Conservation (phyloP, 768 basidiomycete genomes). For the Scleroderma citrinum region DNA sequence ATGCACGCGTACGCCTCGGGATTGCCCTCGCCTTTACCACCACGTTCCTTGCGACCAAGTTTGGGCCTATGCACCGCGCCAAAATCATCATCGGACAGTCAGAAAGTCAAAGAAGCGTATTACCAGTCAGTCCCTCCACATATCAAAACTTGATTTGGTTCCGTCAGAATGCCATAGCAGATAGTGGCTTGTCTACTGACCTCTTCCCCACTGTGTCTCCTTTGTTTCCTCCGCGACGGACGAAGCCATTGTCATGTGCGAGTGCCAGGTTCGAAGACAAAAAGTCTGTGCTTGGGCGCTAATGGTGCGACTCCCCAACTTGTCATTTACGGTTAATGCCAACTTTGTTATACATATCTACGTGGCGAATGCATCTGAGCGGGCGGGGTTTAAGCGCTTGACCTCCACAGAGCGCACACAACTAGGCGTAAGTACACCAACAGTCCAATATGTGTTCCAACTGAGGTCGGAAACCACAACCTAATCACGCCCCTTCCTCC, state of each 20-base stretch:
- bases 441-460: background rate
- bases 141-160: conserved; percentile 48
- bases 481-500: conserved; percentile 10
- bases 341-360: no score
- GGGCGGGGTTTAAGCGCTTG: no score
- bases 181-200: conserved; percentile 22
- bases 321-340: conserved; percentile 24
- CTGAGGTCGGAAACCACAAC: background rate
- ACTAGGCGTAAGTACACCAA: conserved; percentile 4
- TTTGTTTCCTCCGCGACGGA: conserved; percentile 15
- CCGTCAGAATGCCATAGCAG: no score
- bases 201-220: conserved; percentile 42
- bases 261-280: conserved; percentile 18
- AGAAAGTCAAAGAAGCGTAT: conserved; percentile 4
- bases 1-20: conserved; percentile 27
- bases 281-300: conserved; percentile 7
- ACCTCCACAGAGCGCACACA: background rate
- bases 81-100: background rate
- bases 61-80: conserved; percentile 48
- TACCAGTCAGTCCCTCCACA: conserved; percentile 88
- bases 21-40: conserved; percentile 39
- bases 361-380: no score
- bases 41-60: conserved; percentile 70
- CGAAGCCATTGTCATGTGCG: conserved; percentile 26
- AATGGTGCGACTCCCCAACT: conserved; percentile 14